phyloP scores from a whole-genome alignment of 23 red algal genomes.

The Gracilaria domingensis region DNA sequence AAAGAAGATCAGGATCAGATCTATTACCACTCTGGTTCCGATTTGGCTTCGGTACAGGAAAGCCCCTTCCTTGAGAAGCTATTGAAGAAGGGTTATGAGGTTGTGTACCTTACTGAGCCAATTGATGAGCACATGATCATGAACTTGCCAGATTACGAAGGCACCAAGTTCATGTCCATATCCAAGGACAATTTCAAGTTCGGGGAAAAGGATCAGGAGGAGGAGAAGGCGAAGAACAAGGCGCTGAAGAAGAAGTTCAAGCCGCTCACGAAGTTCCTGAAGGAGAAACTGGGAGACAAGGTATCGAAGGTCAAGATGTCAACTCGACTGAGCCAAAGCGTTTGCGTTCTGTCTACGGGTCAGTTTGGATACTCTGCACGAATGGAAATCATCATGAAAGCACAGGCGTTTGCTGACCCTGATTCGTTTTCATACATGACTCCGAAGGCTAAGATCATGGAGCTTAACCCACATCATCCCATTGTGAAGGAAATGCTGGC shows the following conservation, averaged over 20 bases:
- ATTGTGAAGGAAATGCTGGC: conserved; percentile 69
- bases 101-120: conserved; percentile 87
- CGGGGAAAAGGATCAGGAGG: conserved; percentile 82
- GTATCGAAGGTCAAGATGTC: conserved; percentile 88
- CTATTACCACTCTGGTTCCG: conserved; percentile 85
- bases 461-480: conserved; percentile 87
- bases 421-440: conserved; percentile 77
- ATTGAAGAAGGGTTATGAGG: conserved; percentile 83
- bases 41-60: conserved; percentile 53
- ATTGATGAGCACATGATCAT: conserved; percentile 94
- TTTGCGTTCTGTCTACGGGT: conserved; percentile 78
- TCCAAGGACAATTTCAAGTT: conserved; percentile 90
- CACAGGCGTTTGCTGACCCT: conserved; percentile 91
- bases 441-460: conserved; percentile 87
- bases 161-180: conserved; percentile 85
- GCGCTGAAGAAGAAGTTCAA: conserved; percentile 68
- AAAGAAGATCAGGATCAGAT: conserved; percentile 94
- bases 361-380: conserved; percentile 90
- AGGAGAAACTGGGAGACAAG: conserved; percentile 75
- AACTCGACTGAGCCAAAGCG: conserved; percentile 70
- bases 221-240: conserved; percentile 72
- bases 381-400: conserved; percentile 89
- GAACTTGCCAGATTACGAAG: conserved; percentile 81
- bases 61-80: conserved; percentile 95
- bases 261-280: conserved; percentile 87